Percentiles rank a stretch among this genome's conserved stretches.
These are phyloP conservation scores for Magnusiomyces fungicola DNA, from an alignment of 1,139 yeast genomes.

Conservation along the genomic window DNA sequence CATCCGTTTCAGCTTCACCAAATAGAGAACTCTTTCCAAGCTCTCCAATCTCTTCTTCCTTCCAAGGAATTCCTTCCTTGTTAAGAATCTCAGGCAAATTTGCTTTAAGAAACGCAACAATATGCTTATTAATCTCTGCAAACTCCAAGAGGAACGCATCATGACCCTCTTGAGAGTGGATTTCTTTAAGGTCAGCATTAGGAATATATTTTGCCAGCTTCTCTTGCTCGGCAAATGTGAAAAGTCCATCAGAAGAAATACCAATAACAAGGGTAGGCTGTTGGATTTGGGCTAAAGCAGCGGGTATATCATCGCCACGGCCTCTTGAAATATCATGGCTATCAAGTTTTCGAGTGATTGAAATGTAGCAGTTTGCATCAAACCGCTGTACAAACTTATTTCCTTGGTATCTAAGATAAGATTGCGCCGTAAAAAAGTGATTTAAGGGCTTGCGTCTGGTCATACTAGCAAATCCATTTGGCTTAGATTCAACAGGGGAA, in stretches of 20 bases:
- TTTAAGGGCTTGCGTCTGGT: constrained; percentile 59
- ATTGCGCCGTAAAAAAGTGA: constrained; percentile 80
- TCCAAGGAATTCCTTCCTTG: constrained; percentile 43
- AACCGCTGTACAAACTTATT: constrained; percentile 80
- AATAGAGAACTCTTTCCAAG: constrained; percentile 65
- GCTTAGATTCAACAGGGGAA: constrained; percentile 8
- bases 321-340: constrained; percentile 91
- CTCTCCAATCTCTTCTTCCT: constrained; percentile 43
- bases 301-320: constrained; percentile 45
- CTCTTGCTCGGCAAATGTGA: constrained; percentile 88
- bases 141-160: constrained; percentile 93
- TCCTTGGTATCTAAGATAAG: constrained; percentile 89
- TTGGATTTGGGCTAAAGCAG: constrained; percentile 48
- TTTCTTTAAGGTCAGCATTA: constrained; percentile 55
- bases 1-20: constrained; percentile 72
- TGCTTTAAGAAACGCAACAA: constrained; percentile 54
- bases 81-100: constrained; percentile 52
- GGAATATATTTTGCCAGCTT: constrained; percentile 71
- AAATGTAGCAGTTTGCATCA: constrained; percentile 93
- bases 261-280: constrained; percentile 85
- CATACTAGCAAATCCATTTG: background rate
- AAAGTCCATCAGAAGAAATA: constrained; percentile 83
- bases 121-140: constrained; percentile 64
- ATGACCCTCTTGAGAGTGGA: constrained; percentile 95
- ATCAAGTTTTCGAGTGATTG: constrained; percentile 87